These are phyloP conservation scores for Osmanthus fragrans DNA, from an alignment of 257 asterid genomes.

Conservation along the genomic window DNA sequence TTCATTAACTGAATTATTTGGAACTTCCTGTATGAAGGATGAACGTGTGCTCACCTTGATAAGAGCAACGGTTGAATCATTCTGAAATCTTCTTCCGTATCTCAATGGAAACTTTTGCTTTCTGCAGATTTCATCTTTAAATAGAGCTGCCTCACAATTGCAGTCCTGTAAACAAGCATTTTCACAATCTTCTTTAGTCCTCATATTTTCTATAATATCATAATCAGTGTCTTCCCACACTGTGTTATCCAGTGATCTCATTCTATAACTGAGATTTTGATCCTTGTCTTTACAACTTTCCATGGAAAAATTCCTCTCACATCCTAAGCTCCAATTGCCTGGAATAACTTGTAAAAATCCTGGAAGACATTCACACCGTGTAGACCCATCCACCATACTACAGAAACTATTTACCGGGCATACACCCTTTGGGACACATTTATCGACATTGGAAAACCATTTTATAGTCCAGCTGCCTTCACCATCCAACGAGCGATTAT, in stretches of 20 bases:
- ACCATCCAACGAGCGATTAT: slow-evolving; percentile 18
- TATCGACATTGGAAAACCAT: not conserved
- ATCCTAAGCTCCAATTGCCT: slow-evolving; percentile 21
- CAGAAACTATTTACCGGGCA: too few species aligned
- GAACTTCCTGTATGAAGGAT: too few species aligned
- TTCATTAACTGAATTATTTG: too few species aligned
- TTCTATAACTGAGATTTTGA: not conserved
- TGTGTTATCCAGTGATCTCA: not conserved
- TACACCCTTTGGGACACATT: slow-evolving; percentile 31
- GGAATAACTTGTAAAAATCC: slow-evolving; percentile 23
- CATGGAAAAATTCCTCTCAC: slow-evolving; percentile 24
- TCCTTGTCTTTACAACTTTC: slow-evolving; percentile 16
- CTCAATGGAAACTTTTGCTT: slow-evolving; percentile 55
- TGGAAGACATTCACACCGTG: slow-evolving; percentile 22
- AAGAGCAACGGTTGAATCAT: slow-evolving; percentile 26
- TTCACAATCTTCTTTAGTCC: slow-evolving; percentile 27
- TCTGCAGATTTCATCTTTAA: slow-evolving; percentile 20
- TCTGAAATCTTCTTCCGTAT: slow-evolving; percentile 30
- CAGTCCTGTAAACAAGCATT: slow-evolving; percentile 36
- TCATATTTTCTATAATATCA: not conserved
- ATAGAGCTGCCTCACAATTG: slow-evolving; percentile 45
- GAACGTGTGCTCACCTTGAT: slow-evolving; percentile 23
- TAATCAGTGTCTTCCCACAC: slow-evolving; percentile 22
- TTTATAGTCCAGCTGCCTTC: not conserved
- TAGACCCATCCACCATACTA: too few species aligned